Evolutionary conservation across 495 filamentous ascomycete species (phyloP).

Genomic region (Daldinia decipiens): DNA sequence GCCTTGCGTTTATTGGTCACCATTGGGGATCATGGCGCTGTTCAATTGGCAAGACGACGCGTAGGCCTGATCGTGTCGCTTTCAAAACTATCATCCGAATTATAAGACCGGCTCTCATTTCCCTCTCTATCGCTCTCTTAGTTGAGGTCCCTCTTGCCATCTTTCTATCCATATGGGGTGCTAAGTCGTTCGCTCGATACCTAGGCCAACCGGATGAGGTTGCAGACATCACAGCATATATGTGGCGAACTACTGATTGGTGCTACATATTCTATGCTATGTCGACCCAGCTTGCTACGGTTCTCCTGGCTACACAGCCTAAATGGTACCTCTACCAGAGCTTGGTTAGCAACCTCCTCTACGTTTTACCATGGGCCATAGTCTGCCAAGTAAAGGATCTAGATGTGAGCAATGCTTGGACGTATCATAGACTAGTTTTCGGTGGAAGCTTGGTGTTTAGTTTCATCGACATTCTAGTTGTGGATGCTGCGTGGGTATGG

Average conservation of each 20-base stretch:
- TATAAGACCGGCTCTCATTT: slow-evolving; percentile 64
- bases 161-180: slow-evolving; percentile 68
- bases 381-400: slow-evolving; percentile 62
- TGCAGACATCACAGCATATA: slow-evolving; percentile 68
- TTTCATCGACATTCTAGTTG: slow-evolving; percentile 65
- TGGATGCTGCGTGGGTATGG: slow-evolving; percentile 66
- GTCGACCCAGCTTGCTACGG: slow-evolving; percentile 69
- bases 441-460: slow-evolving; percentile 75
- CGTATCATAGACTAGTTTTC: slow-evolving; percentile 73
- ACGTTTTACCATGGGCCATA: slow-evolving; percentile 77
- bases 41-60: slow-evolving; percentile 48
- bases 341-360: slow-evolving; percentile 71
- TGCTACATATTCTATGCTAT: slow-evolving; percentile 80
- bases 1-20: slow-evolving; percentile 74
- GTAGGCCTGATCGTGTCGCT: slow-evolving; percentile 53
- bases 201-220: slow-evolving; percentile 65
- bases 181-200: slow-evolving; percentile 67
- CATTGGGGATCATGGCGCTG: slow-evolving; percentile 70
- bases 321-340: slow-evolving; percentile 76
- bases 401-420: slow-evolving; percentile 69
- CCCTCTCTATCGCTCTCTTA: slow-evolving; percentile 59
- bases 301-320: slow-evolving; percentile 72
- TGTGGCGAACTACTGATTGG: slow-evolving; percentile 80
- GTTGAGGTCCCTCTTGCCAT: slow-evolving; percentile 73
- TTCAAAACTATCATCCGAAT: slow-evolving; percentile 55